A percentile compares a stretch with the other conserved stretches of the same genome.
phyloP scores from a whole-genome alignment of 495 filamentous ascomycete genomes.

The Penicillium ucsense region DNA sequence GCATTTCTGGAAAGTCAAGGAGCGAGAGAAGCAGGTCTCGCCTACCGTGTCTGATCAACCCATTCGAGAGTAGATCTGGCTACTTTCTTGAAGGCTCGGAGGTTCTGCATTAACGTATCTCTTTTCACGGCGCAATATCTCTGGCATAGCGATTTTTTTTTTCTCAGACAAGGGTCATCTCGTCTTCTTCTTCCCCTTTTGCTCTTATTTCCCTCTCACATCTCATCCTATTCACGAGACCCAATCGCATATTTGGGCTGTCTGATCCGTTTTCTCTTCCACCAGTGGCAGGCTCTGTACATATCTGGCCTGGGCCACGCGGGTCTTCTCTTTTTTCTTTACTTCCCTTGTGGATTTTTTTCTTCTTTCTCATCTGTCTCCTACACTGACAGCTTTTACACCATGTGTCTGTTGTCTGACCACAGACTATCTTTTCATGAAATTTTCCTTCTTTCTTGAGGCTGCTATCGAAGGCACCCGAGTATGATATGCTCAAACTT shows the following conservation, averaged over 20 bases:
- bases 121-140: conserved; percentile 21
- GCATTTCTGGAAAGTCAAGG: conserved; percentile 70
- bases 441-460: conserved; percentile 27
- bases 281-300: conserved; percentile 12
- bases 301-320: conserved; percentile 13
- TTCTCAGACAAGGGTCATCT: conserved; percentile 12
- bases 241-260: conserved; percentile 7
- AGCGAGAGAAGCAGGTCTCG: conserved; percentile 29
- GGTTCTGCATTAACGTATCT: conserved; percentile 12
- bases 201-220: conserved; percentile 6
- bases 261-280: conserved; percentile 1
- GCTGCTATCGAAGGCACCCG: conserved; percentile 21
- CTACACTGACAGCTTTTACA: conserved; percentile 9
- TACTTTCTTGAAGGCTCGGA: conserved; percentile 8
- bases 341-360: conserved; percentile 15
- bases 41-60: conserved; percentile 16
- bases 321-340: not conserved
- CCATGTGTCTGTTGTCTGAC: conserved; percentile 3
- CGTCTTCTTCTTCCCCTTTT: conserved; percentile 6
- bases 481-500: conserved; percentile 24
- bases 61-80: conserved; percentile 7
- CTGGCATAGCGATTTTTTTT: conserved; percentile 24
- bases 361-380: conserved; percentile 1
- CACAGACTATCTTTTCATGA: conserved; percentile 27
- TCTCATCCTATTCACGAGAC: conserved; percentile 9